Evolutionary conservation across 2,329 filamentous ascomycete genomes (phyloP).

Genomic region (Sarocladiaceae sp.): DNA sequence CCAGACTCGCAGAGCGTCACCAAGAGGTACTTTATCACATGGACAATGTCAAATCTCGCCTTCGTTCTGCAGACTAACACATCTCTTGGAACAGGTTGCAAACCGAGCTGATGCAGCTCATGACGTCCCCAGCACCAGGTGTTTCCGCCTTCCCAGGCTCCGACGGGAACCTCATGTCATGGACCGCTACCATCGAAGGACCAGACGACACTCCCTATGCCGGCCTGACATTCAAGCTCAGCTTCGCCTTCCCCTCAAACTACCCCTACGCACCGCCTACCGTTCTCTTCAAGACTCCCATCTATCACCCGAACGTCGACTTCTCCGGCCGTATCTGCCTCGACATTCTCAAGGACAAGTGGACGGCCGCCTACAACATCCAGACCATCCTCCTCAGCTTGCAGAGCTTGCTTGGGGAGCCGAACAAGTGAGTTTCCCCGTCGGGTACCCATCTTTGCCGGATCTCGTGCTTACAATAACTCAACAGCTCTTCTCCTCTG

Average conservation of each 20-base stretch:
- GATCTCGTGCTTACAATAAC: slow-evolving; percentile 6
- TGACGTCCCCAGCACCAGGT: slow-evolving; percentile 89
- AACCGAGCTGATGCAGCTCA: slow-evolving; percentile 96
- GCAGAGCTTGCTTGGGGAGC: slow-evolving; percentile 91
- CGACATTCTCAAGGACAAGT: slow-evolving; percentile 98
- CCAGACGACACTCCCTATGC: slow-evolving; percentile 89
- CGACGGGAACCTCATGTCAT: slow-evolving; percentile 83
- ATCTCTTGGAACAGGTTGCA: slow-evolving; percentile 61
- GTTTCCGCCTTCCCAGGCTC: slow-evolving; percentile 91
- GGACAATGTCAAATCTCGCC: neutral
- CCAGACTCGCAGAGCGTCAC: slow-evolving; percentile 68
- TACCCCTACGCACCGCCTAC: slow-evolving; percentile 90
- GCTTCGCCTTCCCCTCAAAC: slow-evolving; percentile 82
- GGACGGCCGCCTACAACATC: slow-evolving; percentile 96
- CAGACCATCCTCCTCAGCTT: slow-evolving; percentile 88
- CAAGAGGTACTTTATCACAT: slow-evolving; percentile 54
- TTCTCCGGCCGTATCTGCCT: slow-evolving; percentile 95
- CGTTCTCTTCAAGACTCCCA: slow-evolving; percentile 95
- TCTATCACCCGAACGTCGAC: slow-evolving; percentile 98
- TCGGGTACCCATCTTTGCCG: neutral
- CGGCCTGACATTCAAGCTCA: slow-evolving; percentile 82
- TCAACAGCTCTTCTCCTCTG: slow-evolving; percentile 73
- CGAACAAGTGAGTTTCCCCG: slow-evolving; percentile 77
- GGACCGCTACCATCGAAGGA: slow-evolving; percentile 90
- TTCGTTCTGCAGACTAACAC: slow-evolving; percentile 10